Evolutionary conservation across 2,329 filamentous ascomycete genomes (phyloP).

Genomic region (Penicillium fuscoglaucum): DNA sequence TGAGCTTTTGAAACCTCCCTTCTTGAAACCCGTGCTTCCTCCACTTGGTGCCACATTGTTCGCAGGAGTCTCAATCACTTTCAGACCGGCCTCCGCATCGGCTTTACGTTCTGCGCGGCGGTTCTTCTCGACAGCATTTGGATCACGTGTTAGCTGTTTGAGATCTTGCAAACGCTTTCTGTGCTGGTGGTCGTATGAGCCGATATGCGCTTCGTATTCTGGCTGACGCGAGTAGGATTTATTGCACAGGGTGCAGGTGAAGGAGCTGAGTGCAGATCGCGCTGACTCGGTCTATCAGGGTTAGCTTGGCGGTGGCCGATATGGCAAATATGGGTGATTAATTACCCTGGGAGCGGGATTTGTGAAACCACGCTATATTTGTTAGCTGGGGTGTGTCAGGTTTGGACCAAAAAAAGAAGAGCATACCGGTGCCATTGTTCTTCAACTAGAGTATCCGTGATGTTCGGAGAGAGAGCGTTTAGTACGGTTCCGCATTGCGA

Average conservation of each 20-base stretch:
- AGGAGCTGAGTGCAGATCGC: slow-evolving; percentile 73
- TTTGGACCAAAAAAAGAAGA: not conserved
- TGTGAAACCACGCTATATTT: slow-evolving; percentile 47
- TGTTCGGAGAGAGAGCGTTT: not conserved
- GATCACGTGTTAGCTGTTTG: slow-evolving; percentile 48
- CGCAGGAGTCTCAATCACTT: slow-evolving; percentile 37
- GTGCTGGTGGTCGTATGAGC: slow-evolving; percentile 93
- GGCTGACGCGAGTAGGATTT: slow-evolving; percentile 96
- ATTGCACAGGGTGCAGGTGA: slow-evolving; percentile 82
- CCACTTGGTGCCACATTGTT: slow-evolving; percentile 21
- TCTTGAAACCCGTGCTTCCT: slow-evolving; percentile 63
- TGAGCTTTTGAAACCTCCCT: slow-evolving; percentile 78
- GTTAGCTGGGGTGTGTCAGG: not conserved
- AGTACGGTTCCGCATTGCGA: not conserved
- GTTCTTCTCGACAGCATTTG: slow-evolving; percentile 46
- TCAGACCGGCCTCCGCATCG: slow-evolving; percentile 44
- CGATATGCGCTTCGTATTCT: slow-evolving; percentile 92
- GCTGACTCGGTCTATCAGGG: slow-evolving; percentile 58
- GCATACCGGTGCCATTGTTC: slow-evolving; percentile 38
- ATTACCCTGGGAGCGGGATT: slow-evolving; percentile 49
- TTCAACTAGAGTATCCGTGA: not conserved
- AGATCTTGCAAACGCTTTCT: slow-evolving; percentile 63
- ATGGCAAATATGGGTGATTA: not conserved
- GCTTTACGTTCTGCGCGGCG: slow-evolving; percentile 45
- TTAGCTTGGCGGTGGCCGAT: not conserved